These are phyloP conservation scores for Parafenestella ontariensis DNA, from an alignment of 2,329 filamentous ascomycete genomes.

Conservation along the genomic window DNA sequence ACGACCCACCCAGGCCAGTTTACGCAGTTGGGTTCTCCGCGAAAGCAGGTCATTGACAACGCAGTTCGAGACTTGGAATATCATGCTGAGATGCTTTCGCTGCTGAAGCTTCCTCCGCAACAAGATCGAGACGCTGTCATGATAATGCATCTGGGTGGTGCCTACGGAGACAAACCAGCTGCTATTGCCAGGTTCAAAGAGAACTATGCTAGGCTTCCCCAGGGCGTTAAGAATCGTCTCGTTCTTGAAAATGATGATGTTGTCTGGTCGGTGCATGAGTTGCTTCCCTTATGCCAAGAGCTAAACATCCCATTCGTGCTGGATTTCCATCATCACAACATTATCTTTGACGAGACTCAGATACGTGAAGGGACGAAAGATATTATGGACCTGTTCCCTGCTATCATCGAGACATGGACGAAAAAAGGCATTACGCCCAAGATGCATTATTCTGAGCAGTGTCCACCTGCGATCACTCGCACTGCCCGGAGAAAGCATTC, in stretches of 20 bases:
- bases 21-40: slow-evolving; percentile 87
- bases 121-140: slow-evolving; percentile 86
- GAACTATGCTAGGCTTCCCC: slow-evolving; percentile 72
- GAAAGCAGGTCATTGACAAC: slow-evolving; percentile 75
- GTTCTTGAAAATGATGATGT: slow-evolving; percentile 97
- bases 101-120: slow-evolving; percentile 79
- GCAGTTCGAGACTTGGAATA: slow-evolving; percentile 85
- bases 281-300: slow-evolving; percentile 89
- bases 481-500: slow-evolving; percentile 85
- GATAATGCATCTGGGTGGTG: slow-evolving; percentile 92
- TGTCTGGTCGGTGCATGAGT: slow-evolving; percentile 87
- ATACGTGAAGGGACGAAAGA: slow-evolving; percentile 85
- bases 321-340: slow-evolving; percentile 96
- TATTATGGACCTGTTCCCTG: slow-evolving; percentile 75
- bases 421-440: slow-evolving; percentile 87
- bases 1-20: slow-evolving; percentile 91
- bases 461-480: slow-evolving; percentile 75
- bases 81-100: slow-evolving; percentile 81
- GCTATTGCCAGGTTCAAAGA: slow-evolving; percentile 79
- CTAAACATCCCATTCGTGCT: slow-evolving; percentile 92
- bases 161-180: slow-evolving; percentile 84
- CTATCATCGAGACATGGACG: slow-evolving; percentile 84
- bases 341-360: slow-evolving; percentile 76
- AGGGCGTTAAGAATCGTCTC: slow-evolving; percentile 76
- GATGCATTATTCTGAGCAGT: slow-evolving; percentile 94